Percentiles rank a stretch among this genome's conserved stretches.
These are phyloP conservation scores for Tetracentron sinense DNA, from an alignment of 164 flowering plant genomes.

Conservation along the genomic window DNA sequence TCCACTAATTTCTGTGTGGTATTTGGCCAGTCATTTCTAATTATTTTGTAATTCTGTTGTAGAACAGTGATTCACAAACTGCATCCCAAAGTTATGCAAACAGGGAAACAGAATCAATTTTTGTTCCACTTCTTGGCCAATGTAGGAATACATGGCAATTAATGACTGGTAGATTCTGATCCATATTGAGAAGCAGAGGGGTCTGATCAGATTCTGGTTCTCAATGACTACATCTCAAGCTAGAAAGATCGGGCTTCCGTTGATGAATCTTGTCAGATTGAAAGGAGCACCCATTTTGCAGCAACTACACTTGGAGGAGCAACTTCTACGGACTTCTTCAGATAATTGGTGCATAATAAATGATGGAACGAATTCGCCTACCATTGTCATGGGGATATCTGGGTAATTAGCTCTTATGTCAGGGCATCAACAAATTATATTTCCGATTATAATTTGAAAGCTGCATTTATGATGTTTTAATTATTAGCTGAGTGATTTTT, in stretches of 20 bases:
- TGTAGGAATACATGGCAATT: not conserved
- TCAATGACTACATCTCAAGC: conserved; percentile 29
- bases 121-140: not conserved
- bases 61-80: too few relatives aligned
- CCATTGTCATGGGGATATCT: conserved; percentile 83
- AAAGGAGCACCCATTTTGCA: conserved; percentile 59
- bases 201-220: conserved; percentile 5
- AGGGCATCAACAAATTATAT: not conserved
- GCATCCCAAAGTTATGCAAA: too few relatives aligned
- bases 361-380: conserved; percentile 61
- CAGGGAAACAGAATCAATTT: too few relatives aligned
- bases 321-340: conserved; percentile 64
- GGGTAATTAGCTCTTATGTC: conserved; percentile 47
- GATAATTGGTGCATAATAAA: conserved; percentile 92
- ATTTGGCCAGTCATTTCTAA: too few relatives aligned
- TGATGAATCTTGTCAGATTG: conserved; percentile 75
- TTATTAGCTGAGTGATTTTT: not conserved
- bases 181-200: not conserved
- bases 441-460: too few relatives aligned
- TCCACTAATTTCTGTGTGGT: too few relatives aligned
- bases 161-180: not conserved
- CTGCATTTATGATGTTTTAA: not conserved
- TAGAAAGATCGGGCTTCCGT: conserved; percentile 38
- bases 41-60: too few relatives aligned
- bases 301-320: conserved; percentile 78